A percentile compares a stretch with the other conserved stretches of the same genome.
Evolutionary conservation across 345 rosid genomes (phyloP).

Genomic region (Erysimum cheiranthoides): DNA sequence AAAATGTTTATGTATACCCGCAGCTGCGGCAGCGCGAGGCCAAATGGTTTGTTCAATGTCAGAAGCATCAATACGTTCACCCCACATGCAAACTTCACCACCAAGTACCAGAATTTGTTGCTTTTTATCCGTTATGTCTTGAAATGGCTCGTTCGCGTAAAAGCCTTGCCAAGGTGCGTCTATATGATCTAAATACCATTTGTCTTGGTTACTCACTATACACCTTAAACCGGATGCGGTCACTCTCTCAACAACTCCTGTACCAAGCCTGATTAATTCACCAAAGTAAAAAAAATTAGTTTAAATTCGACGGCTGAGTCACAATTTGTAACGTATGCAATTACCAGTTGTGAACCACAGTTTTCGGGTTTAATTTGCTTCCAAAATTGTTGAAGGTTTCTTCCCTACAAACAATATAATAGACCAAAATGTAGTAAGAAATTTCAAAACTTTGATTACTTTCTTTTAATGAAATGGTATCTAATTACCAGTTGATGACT

Average conservation of each 20-base stretch:
- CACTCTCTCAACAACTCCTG: conserved; percentile 64
- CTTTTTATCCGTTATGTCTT: conserved; percentile 49
- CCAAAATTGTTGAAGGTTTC: conserved; percentile 82
- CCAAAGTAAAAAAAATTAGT: background rate
- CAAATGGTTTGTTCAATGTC: conserved; percentile 80
- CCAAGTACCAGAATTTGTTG: conserved; percentile 68
- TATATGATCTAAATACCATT: conserved; percentile 77
- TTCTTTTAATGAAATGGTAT: background rate
- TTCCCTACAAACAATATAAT: conserved; percentile 66
- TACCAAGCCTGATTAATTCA: conserved; percentile 67
- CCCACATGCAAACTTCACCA: conserved; percentile 90
- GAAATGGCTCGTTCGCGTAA: conserved; percentile 66
- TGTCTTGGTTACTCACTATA: conserved; percentile 80
- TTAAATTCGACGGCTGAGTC: background rate
- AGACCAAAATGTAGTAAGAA: background rate
- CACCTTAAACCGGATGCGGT: conserved; percentile 70
- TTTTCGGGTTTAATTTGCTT: conserved; percentile 58
- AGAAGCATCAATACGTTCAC: conserved; percentile 64
- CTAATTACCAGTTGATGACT: conserved; percentile 61
- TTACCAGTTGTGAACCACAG: conserved; percentile 82
- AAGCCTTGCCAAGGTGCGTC: conserved; percentile 62
- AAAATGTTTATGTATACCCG: conserved; percentile 50
- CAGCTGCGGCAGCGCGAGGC: conserved; percentile 90
- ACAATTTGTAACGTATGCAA: conserved; percentile 16
- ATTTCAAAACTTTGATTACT: background rate